Evolutionary conservation across 2,329 filamentous ascomycete species (phyloP).

Genomic region (Penicillium expansum): DNA sequence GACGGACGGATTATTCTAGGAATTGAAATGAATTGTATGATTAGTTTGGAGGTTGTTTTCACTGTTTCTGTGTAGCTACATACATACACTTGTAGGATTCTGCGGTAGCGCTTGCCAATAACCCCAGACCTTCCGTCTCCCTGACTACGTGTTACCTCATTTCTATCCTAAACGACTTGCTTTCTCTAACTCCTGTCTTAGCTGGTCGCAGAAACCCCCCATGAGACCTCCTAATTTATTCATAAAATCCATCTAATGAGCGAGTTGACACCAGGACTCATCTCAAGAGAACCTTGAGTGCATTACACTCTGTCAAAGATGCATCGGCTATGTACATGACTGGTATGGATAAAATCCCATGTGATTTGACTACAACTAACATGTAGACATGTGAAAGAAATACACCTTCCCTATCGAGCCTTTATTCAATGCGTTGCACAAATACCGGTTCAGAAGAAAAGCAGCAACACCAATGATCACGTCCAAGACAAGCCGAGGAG

Average conservation of each 20-base stretch:
- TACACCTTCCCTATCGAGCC: no score
- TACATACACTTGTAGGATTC: background rate
- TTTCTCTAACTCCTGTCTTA: background rate
- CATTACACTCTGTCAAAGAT: background rate
- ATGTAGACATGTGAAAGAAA: no score
- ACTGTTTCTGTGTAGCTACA: background rate
- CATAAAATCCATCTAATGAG: no score
- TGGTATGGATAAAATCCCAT: no score
- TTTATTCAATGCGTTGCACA: no score
- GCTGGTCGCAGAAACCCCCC: no score
- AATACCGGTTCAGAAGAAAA: no score
- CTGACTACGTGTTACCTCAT: background rate
- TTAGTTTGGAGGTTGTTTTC: conserved; percentile 19
- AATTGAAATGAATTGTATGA: conserved; percentile 35
- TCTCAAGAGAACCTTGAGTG: no score
- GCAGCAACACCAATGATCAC: no score
- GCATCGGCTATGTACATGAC: background rate
- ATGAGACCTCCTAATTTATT: background rate
- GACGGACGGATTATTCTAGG: conserved; percentile 20
- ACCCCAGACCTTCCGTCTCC: background rate
- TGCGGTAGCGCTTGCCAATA: background rate
- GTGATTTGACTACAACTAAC: no score
- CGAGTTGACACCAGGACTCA: no score
- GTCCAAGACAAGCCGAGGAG: no score
- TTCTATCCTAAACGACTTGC: background rate